Conservation (phyloP, 2,329 filamentous ascomycete species). For the Ophiocordyceps camponoti-saundersi region DNA sequence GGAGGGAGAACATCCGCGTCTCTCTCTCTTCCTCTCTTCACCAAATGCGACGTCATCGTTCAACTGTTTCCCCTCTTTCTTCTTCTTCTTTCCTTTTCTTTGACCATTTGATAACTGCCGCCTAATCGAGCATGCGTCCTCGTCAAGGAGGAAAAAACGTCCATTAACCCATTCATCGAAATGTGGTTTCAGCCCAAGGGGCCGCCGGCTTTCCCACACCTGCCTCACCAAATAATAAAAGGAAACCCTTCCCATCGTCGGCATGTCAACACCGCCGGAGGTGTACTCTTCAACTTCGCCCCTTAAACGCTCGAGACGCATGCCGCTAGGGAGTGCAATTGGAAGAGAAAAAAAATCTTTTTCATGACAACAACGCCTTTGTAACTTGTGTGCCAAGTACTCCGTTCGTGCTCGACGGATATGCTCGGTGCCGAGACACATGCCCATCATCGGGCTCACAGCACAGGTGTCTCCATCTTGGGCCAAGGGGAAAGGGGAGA, state of each 20-base stretch:
- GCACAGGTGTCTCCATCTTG: not conserved
- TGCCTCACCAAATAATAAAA: not conserved
- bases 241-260: too few relatives aligned
- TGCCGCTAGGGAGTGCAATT: slow-evolving; percentile 1
- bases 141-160: not conserved
- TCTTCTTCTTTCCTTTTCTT: not conserved
- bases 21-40: not conserved
- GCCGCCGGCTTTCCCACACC: not conserved
- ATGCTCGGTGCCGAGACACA: not conserved
- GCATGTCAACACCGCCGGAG: too few relatives aligned
- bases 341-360: not conserved
- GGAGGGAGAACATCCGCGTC: too few relatives aligned
- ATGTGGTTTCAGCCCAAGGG: not conserved
- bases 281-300: not conserved
- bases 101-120: not conserved
- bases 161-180: not conserved
- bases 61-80: too few relatives aligned
- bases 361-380: not conserved
- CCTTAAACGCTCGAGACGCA: not conserved
- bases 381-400: not conserved
- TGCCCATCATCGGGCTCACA: not conserved
- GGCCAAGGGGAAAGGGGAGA: not conserved
- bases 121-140: not conserved
- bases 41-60: not conserved
- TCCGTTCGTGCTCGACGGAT: not conserved